phyloP scores from a whole-genome alignment of 306 rosid genomes.

The Oxytropis ochrocephala region DNA sequence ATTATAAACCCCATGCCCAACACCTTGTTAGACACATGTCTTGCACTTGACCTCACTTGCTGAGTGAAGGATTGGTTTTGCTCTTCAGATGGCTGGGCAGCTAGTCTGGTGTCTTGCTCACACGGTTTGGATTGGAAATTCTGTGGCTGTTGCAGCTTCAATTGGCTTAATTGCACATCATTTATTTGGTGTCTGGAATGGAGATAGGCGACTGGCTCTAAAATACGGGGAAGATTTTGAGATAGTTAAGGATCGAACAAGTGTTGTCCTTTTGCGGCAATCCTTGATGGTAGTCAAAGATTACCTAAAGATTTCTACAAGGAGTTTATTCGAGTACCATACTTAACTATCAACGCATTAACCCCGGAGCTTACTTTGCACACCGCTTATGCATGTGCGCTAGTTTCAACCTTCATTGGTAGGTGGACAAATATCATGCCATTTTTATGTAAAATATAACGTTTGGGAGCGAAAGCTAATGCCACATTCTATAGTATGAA shows the following conservation, averaged over 20 bases:
- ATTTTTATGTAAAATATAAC: background rate
- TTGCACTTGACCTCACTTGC: background rate
- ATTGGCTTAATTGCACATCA: slow-evolving; percentile 83
- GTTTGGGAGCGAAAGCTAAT: background rate
- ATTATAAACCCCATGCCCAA: background rate
- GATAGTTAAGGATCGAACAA: slow-evolving; percentile 56
- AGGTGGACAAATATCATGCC: background rate
- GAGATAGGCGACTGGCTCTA: slow-evolving; percentile 68
- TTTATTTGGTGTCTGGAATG: slow-evolving; percentile 91
- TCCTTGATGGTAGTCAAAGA: slow-evolving; percentile 81
- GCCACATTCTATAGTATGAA: background rate
- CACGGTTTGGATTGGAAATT: slow-evolving; percentile 85
- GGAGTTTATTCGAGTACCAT: slow-evolving; percentile 82
- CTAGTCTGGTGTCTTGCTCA: slow-evolving; percentile 95
- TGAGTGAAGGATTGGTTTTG: slow-evolving; percentile 19
- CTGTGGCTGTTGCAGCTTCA: slow-evolving; percentile 82
- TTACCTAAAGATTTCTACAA: slow-evolving; percentile 75
- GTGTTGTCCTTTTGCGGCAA: slow-evolving; percentile 80
- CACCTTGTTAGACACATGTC: slow-evolving; percentile 5
- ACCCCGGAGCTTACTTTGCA: slow-evolving; percentile 83
- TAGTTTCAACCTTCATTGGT: slow-evolving; percentile 84
- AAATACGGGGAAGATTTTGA: slow-evolving; percentile 66
- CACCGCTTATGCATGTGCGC: slow-evolving; percentile 85
- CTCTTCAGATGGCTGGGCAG: slow-evolving; percentile 76
- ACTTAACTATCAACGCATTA: slow-evolving; percentile 58